A percentile compares a stretch with the other conserved stretches of the same genome.
Conservation (phyloP, 2,329 filamentous ascomycete species). For the Monilinia fructigena region DNA sequence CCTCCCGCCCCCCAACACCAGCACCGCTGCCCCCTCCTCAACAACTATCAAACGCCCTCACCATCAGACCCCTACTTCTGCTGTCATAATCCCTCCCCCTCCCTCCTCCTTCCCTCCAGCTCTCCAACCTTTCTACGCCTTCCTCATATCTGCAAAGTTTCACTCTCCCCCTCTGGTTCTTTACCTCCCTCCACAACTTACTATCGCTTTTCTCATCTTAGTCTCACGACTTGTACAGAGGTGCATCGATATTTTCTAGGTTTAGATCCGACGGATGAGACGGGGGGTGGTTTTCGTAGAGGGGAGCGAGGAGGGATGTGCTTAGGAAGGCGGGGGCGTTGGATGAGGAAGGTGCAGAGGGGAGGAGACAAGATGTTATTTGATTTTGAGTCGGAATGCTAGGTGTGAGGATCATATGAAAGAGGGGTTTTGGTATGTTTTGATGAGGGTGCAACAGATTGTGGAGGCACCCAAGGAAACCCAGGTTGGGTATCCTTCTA, state of each 20-base stretch:
- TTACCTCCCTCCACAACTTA: neutral
- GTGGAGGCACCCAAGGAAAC: neutral
- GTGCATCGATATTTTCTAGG: constrained; percentile 14
- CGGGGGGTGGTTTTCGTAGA: neutral
- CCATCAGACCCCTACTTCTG: neutral
- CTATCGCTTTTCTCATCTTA: constrained; percentile 15
- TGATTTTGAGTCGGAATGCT: constrained; percentile 22
- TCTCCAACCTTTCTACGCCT: constrained; percentile 13
- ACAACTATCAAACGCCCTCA: neutral
- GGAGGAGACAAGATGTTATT: constrained; percentile 19
- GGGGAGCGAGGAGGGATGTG: constrained; percentile 2
- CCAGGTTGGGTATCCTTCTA: too few species aligned
- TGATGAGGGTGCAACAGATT: constrained; percentile 18
- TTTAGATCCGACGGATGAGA: neutral
- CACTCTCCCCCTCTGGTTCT: neutral
- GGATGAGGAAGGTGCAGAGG: neutral
- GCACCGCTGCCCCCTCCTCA: neutral
- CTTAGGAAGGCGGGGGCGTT: constrained; percentile 2
- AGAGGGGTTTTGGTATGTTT: constrained; percentile 18
- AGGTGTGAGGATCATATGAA: constrained; percentile 19
- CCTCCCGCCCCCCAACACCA: constrained; percentile 7
- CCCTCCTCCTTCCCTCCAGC: neutral
- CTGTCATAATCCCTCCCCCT: neutral
- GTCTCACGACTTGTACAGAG: constrained; percentile 3
- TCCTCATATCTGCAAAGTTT: neutral